Conservation (phyloP, 75 land plant species). For the Pseudotsuga menziesii region DNA sequence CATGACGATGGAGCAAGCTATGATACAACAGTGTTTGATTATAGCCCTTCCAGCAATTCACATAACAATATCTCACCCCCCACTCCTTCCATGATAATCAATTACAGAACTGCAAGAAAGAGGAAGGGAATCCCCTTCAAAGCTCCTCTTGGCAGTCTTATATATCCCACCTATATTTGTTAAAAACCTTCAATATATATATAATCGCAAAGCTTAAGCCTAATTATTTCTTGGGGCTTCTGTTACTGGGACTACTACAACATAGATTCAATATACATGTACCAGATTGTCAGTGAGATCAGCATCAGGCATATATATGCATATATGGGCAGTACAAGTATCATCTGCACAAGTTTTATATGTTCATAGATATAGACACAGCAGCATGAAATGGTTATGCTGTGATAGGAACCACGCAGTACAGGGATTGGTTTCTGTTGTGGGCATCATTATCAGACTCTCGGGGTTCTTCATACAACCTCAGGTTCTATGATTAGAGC, state of each 20-base stretch:
- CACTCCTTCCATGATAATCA: slow-evolving; percentile 26
- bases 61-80: slow-evolving; percentile 14
- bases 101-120: slow-evolving; percentile 30
- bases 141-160: slow-evolving; percentile 20
- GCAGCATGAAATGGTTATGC: neutral
- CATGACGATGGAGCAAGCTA: slow-evolving; percentile 4
- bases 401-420: neutral
- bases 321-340: too few species aligned
- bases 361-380: slow-evolving; percentile 1
- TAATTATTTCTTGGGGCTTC: too few species aligned
- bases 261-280: too few species aligned
- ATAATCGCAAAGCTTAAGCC: neutral
- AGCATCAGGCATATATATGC: too few species aligned
- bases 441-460: neutral
- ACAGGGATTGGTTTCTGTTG: neutral
- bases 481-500: too few species aligned
- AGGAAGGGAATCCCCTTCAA: slow-evolving; percentile 46
- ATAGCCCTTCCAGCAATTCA: slow-evolving; percentile 3
- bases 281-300: too few species aligned
- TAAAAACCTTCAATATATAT: neutral
- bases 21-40: neutral
- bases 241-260: too few species aligned
- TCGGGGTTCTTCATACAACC: neutral
- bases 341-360: neutral
- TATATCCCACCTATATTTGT: slow-evolving; percentile 1